These are phyloP conservation scores for Alternaria ethzedia DNA, from an alignment of 2,329 filamentous ascomycete genomes.

Conservation along the genomic window DNA sequence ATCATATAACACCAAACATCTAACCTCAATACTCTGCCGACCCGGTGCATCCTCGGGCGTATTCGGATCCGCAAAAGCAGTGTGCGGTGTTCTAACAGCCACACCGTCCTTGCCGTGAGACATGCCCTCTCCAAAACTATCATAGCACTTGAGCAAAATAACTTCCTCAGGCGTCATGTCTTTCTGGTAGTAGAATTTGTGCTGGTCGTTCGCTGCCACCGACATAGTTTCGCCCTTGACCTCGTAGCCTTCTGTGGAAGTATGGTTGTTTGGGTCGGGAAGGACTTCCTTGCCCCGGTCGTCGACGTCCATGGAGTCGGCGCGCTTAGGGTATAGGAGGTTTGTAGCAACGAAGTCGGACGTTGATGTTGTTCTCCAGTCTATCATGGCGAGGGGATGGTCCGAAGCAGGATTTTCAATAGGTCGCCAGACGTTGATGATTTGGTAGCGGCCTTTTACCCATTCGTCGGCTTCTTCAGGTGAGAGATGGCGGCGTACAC, in stretches of 20 bases:
- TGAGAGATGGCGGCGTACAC: conserved; percentile 67
- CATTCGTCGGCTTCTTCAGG: conserved; percentile 63
- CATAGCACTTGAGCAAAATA: conserved; percentile 60
- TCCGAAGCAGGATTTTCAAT: conserved; percentile 69
- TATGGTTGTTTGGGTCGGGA: conserved; percentile 54
- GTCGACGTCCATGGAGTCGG: conserved; percentile 52
- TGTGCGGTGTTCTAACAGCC: conserved; percentile 66
- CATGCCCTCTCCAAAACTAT: conserved; percentile 53
- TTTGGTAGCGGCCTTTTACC: conserved; percentile 65
- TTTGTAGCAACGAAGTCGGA: conserved; percentile 67
- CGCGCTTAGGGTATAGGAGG: conserved; percentile 63
- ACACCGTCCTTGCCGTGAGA: conserved; percentile 48
- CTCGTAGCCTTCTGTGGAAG: conserved; percentile 67
- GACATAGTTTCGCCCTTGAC: conserved; percentile 68
- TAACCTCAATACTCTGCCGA: conserved; percentile 69
- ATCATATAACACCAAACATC: conserved; percentile 68
- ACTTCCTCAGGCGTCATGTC: conserved; percentile 68
- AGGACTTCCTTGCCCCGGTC: conserved; percentile 65
- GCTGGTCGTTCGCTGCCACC: conserved; percentile 63
- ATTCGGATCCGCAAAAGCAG: conserved; percentile 64
- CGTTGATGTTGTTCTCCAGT: conserved; percentile 65
- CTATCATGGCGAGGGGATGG: conserved; percentile 72
- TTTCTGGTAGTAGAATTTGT: conserved; percentile 70
- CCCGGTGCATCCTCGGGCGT: conserved; percentile 58
- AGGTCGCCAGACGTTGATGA: conserved; percentile 75